Evolutionary conservation across 306 rosid genomes (phyloP).

Genomic region (Quercus robur): DNA sequence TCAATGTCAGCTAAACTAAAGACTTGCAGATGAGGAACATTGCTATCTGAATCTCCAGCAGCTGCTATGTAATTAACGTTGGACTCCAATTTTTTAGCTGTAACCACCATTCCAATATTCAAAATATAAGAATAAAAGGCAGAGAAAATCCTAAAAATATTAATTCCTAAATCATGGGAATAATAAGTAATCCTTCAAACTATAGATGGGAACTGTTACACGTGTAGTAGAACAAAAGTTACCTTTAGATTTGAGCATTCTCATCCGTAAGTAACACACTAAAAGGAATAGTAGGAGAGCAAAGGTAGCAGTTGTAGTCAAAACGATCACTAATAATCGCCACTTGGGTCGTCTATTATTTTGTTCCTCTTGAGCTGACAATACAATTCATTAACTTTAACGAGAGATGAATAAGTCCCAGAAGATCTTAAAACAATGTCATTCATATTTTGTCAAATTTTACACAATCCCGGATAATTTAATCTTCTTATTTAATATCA

Average conservation of each 20-base stretch:
- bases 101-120: neutral
- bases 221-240: neutral
- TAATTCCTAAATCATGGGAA: neutral
- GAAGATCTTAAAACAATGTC: neutral
- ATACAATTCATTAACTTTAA: neutral
- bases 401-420: neutral
- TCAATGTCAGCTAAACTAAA: constrained; percentile 24
- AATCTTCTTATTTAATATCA: neutral
- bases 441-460: neutral
- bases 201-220: neutral
- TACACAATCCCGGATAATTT: constrained; percentile 12
- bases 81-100: neutral
- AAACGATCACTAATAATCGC: neutral
- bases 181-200: neutral
- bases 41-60: constrained; percentile 19
- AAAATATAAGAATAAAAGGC: neutral
- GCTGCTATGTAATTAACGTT: neutral
- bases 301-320: neutral
- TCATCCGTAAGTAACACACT: neutral
- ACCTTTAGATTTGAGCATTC: constrained; percentile 13
- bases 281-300: neutral
- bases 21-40: constrained; percentile 29
- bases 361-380: constrained; percentile 4
- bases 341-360: neutral
- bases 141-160: neutral